A percentile compares a stretch with the other conserved stretches of the same genome.
phyloP scores from a whole-genome alignment of 2,329 filamentous ascomycete genomes.

The Calonectria ilicicola region DNA sequence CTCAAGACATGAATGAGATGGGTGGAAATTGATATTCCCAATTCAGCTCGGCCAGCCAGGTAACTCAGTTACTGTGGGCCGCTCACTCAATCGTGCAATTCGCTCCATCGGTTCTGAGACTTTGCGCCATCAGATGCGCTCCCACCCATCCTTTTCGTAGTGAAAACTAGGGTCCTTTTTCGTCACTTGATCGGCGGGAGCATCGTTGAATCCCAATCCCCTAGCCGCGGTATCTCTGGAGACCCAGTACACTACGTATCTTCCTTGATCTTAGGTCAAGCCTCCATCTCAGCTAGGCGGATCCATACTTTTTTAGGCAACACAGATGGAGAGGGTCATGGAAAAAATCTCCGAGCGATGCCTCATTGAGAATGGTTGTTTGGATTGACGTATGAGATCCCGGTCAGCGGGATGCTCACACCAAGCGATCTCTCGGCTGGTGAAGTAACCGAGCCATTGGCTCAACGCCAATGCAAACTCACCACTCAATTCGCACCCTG shows the following conservation, averaged over 20 bases:
- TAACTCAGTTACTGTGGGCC: neutral
- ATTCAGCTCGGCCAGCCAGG: neutral
- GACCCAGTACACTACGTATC: neutral
- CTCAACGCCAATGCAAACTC: conserved; percentile 1
- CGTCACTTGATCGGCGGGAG: neutral
- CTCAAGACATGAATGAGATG: neutral
- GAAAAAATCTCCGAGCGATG: conserved; percentile 5
- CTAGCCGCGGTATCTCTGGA: neutral
- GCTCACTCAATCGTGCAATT: neutral
- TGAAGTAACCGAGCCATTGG: neutral
- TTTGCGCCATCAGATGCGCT: neutral
- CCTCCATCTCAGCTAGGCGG: neutral
- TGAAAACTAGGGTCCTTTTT: neutral
- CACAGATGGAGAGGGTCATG: neutral
- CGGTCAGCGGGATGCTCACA: neutral
- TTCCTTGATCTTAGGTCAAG: neutral
- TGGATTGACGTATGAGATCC: neutral
- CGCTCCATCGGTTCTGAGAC: neutral
- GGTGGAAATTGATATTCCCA: neutral
- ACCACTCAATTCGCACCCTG: neutral
- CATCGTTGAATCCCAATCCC: neutral
- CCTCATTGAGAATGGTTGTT: neutral
- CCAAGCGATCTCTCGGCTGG: neutral
- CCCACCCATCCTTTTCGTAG: neutral
- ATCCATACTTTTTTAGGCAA: neutral